These are phyloP conservation scores for Ceriops decandra DNA, from an alignment of 345 rosid species.

Conservation along the genomic window DNA sequence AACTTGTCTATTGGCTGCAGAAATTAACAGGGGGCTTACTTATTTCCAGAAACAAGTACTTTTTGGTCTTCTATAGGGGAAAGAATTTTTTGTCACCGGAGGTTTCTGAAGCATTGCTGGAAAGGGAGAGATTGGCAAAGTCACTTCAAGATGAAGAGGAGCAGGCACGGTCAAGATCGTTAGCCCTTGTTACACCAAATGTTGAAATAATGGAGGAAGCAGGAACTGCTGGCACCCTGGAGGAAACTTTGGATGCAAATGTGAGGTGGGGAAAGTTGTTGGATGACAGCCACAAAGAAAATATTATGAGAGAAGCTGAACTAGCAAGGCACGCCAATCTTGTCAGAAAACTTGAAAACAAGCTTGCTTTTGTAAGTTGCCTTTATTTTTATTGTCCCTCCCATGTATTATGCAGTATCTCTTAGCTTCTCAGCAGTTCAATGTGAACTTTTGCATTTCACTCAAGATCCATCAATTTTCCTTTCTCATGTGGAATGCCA, in stretches of 20 bases:
- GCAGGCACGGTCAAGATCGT: slow-evolving; percentile 71
- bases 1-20: slow-evolving; percentile 42
- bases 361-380: slow-evolving; percentile 70
- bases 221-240: slow-evolving; percentile 74
- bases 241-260: slow-evolving; percentile 81
- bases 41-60: slow-evolving; percentile 85
- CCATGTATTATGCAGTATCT: slow-evolving; percentile 6
- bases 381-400: slow-evolving; percentile 1
- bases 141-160: slow-evolving; percentile 77
- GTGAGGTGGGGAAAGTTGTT: slow-evolving; percentile 72
- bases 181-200: slow-evolving; percentile 46
- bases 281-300: slow-evolving; percentile 46
- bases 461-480: not conserved
- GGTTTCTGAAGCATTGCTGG: slow-evolving; percentile 70
- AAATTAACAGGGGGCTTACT: slow-evolving; percentile 84
- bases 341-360: slow-evolving; percentile 64
- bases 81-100: slow-evolving; percentile 71
- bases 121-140: slow-evolving; percentile 70
- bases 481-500: not conserved
- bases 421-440: not conserved
- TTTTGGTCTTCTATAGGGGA: slow-evolving; percentile 91
- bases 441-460: not conserved
- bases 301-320: slow-evolving; percentile 65
- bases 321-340: slow-evolving; percentile 55
- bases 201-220: slow-evolving; percentile 34